Conservation (phyloP, 306 rosid species). For the Trichosanthes truncata region DNA sequence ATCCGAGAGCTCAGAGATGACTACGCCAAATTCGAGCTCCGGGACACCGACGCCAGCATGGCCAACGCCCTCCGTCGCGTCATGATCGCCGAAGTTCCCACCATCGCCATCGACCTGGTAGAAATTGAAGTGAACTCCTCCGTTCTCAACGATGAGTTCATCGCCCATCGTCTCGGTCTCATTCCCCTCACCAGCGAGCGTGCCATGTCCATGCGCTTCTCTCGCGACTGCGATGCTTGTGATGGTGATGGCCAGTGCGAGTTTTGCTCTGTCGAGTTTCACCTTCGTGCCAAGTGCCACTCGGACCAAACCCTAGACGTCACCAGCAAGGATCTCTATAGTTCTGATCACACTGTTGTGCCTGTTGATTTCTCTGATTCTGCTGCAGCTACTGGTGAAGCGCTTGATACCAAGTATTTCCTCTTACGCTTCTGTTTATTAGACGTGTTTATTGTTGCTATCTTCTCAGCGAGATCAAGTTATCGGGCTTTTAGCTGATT, state of each 20-base stretch:
- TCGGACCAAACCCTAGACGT: slow-evolving; percentile 80
- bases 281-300: slow-evolving; percentile 68
- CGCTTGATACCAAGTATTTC: slow-evolving; percentile 41
- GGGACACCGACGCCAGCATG: slow-evolving; percentile 75
- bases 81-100: slow-evolving; percentile 94
- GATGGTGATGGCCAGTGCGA: slow-evolving; percentile 98
- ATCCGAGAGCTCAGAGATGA: slow-evolving; percentile 79
- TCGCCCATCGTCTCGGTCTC: slow-evolving; percentile 91
- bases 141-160: slow-evolving; percentile 90
- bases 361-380: slow-evolving; percentile 78
- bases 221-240: slow-evolving; percentile 98
- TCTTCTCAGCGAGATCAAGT: background rate
- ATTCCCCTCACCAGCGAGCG: slow-evolving; percentile 81
- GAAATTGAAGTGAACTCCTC: slow-evolving; percentile 95
- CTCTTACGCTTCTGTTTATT: background rate
- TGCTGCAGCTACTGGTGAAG: slow-evolving; percentile 32
- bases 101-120: slow-evolving; percentile 84
- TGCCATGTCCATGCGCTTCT: slow-evolving; percentile 95
- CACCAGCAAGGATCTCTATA: slow-evolving; percentile 66
- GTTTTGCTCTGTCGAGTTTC: slow-evolving; percentile 95
- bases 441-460: background rate
- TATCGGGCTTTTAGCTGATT: background rate
- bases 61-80: slow-evolving; percentile 97
- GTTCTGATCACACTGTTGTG: slow-evolving; percentile 83
- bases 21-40: slow-evolving; percentile 66